Conservation (phyloP, 2,329 filamentous ascomycete species). For the Aspergillus tubingensis region DNA sequence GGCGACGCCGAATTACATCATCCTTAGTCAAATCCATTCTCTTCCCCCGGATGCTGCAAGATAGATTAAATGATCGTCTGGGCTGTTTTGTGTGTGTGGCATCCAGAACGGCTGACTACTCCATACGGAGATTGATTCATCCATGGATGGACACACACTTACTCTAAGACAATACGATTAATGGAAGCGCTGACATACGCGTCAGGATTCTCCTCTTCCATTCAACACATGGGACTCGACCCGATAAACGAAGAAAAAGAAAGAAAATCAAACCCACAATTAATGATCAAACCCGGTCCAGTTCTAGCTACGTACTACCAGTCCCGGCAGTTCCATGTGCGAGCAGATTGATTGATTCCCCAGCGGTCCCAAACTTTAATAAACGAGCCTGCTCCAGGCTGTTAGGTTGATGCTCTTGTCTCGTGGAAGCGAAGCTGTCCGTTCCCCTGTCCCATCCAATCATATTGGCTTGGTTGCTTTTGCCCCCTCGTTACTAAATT, state of each 20-base stretch:
- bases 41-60: conserved; percentile 2
- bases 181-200: no score
- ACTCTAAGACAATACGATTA: no score
- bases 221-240: no score
- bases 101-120: no score
- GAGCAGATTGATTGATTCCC: conserved; percentile 2
- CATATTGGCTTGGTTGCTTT: not conserved
- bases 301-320: not conserved
- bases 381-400: conserved; percentile 6
- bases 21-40: not conserved
- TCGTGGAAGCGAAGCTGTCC: conserved; percentile 24
- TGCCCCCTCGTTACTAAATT: no score
- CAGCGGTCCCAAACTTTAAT: conserved; percentile 20
- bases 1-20: conserved; percentile 12
- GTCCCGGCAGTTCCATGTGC: conserved; percentile 17
- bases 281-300: not conserved
- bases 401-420: conserved; percentile 2
- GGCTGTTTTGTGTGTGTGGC: not conserved
- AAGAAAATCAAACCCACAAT: no score
- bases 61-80: not conserved
- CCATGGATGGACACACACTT: no score
- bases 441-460: conserved; percentile 18
- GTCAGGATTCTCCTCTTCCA: no score
- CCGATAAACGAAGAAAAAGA: no score
- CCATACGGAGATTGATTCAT: no score